Percentiles rank a stretch among this genome's conserved stretches.
phyloP scores from a whole-genome alignment of 2,329 filamentous ascomycete species.

The Penicillium palitans region DNA sequence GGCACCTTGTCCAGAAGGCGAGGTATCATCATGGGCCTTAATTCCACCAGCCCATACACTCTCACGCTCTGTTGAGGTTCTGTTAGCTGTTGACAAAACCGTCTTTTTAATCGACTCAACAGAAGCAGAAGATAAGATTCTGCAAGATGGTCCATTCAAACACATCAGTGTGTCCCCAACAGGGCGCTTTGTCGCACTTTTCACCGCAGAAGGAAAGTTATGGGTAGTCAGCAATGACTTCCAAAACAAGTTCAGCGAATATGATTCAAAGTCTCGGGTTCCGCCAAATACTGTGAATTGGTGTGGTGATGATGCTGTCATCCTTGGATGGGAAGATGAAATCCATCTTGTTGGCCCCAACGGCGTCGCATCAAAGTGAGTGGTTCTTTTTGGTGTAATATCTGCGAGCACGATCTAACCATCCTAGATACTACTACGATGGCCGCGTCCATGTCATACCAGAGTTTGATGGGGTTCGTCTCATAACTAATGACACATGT shows the following conservation, averaged over 20 bases:
- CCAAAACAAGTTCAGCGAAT: slow-evolving; percentile 86
- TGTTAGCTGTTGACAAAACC: slow-evolving; percentile 80
- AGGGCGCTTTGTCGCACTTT: slow-evolving; percentile 82
- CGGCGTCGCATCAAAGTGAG: slow-evolving; percentile 66
- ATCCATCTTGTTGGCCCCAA: slow-evolving; percentile 88
- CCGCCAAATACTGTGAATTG: slow-evolving; percentile 86
- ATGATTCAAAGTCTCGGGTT: slow-evolving; percentile 82
- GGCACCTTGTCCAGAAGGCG: slow-evolving; percentile 71
- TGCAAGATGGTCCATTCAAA: slow-evolving; percentile 89
- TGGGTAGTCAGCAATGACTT: slow-evolving; percentile 97
- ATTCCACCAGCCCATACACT: slow-evolving; percentile 85
- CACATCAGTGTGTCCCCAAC: slow-evolving; percentile 91
- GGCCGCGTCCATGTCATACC: slow-evolving; percentile 84
- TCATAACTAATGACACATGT: slow-evolving; percentile 91
- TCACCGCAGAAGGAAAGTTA: slow-evolving; percentile 78
- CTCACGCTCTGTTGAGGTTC: slow-evolving; percentile 87
- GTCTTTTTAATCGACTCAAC: slow-evolving; percentile 83
- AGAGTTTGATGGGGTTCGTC: slow-evolving; percentile 82
- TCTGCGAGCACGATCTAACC: slow-evolving; percentile 17
- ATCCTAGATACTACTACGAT: slow-evolving; percentile 78
- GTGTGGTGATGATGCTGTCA: slow-evolving; percentile 92
- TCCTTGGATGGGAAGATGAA: slow-evolving; percentile 97
- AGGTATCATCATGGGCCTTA: slow-evolving; percentile 84
- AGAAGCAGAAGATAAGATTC: slow-evolving; percentile 85
- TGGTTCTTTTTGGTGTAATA: not conserved